Percentiles rank a stretch among this genome's conserved stretches.
Evolutionary conservation across 768 basidiomycete genomes (phyloP).

Genomic region (Leccinum olivaceopallidum): DNA sequence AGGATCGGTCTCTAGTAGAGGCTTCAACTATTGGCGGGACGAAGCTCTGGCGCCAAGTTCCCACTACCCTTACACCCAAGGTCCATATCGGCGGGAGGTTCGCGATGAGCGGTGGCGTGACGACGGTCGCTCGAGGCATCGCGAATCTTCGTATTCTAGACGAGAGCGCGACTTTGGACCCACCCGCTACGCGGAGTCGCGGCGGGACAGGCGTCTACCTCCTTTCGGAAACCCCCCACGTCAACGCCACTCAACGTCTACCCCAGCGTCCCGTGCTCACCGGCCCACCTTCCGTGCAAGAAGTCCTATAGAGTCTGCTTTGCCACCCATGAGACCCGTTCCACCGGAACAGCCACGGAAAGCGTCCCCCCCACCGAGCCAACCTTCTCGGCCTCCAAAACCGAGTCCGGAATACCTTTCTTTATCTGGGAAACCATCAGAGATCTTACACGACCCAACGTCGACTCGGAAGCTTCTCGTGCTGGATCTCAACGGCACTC

Average conservation of each 20-base stretch:
- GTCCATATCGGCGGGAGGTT: constrained; percentile 6
- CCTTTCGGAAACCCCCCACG: constrained; percentile 5
- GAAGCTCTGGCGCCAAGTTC: constrained; percentile 2
- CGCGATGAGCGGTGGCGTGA: constrained; percentile 14
- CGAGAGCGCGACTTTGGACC: constrained; percentile 6
- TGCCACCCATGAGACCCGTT: neutral
- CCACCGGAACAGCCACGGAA: constrained; percentile 1
- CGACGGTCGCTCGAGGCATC: constrained; percentile 9
- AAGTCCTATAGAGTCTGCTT: constrained; percentile 6
- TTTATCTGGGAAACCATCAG: constrained; percentile 31
- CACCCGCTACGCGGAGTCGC: constrained; percentile 5
- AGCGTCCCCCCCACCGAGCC: constrained; percentile 3
- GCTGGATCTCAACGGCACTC: constrained; percentile 67
- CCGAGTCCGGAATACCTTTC: constrained; percentile 41
- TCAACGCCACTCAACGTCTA: constrained; percentile 13
- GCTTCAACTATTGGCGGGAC: constrained; percentile 30
- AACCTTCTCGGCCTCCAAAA: constrained; percentile 3
- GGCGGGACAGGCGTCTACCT: constrained; percentile 8
- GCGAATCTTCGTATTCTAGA: constrained; percentile 16
- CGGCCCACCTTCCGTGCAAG: constrained; percentile 12
- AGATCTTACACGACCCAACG: constrained; percentile 25
- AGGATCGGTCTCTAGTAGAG: constrained; percentile 1
- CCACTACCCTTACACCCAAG: constrained; percentile 3
- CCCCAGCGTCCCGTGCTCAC: constrained; percentile 8
- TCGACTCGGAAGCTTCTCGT: constrained; percentile 62